Conservation (phyloP, 768 basidiomycete genomes). For the Russula sp. region DNA sequence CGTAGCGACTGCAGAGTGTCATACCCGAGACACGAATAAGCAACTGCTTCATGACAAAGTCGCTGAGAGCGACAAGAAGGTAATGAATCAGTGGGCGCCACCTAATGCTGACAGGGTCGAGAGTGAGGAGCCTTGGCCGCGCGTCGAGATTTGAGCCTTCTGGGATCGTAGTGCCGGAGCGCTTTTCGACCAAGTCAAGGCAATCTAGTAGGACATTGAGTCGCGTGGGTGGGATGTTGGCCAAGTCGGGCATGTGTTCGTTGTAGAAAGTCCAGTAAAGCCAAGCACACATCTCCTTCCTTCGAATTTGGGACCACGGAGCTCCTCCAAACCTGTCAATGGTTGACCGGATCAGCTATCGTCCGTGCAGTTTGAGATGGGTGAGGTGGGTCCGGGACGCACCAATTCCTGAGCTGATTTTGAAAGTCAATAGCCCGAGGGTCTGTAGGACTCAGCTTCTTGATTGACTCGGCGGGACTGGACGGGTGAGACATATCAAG, state of each 20-base stretch:
- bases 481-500: slow-evolving; percentile 49
- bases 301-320: slow-evolving; percentile 69
- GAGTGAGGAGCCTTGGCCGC: slow-evolving; percentile 62
- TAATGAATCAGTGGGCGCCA: slow-evolving; percentile 72
- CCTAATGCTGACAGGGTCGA: slow-evolving; percentile 70
- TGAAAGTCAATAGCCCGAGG: slow-evolving; percentile 73
- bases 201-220: slow-evolving; percentile 55
- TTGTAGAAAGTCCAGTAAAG: slow-evolving; percentile 84
- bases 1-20: slow-evolving; percentile 50
- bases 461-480: slow-evolving; percentile 59
- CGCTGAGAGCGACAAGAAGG: slow-evolving; percentile 47
- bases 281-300: slow-evolving; percentile 65
- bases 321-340: slow-evolving; percentile 66
- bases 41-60: slow-evolving; percentile 47
- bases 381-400: slow-evolving; percentile 16
- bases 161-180: slow-evolving; percentile 62
- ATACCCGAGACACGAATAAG: slow-evolving; percentile 46
- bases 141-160: slow-evolving; percentile 55
- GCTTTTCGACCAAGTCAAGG: slow-evolving; percentile 62
- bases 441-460: slow-evolving; percentile 57
- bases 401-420: slow-evolving; percentile 59
- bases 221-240: slow-evolving; percentile 47
- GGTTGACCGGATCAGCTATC: background rate
- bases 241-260: slow-evolving; percentile 52
- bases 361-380: background rate